phyloP scores from a whole-genome alignment of 805 yeast genomes.

The Ogataea paradorogensis region DNA sequence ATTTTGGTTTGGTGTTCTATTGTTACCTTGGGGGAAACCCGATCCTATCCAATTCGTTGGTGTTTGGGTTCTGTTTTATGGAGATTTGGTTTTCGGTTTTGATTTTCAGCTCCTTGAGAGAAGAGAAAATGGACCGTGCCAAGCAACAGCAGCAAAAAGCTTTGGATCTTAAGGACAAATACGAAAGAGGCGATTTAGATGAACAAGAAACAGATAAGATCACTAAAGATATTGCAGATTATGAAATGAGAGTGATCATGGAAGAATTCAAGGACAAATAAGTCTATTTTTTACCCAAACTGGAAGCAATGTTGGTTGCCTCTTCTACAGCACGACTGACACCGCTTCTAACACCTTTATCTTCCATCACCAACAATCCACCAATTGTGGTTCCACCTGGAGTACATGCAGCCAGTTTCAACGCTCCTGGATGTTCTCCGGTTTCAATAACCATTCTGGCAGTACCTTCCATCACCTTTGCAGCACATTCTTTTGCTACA shows the following conservation, averaged over 20 bases:
- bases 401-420: slow-evolving; percentile 87
- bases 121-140: slow-evolving; percentile 53
- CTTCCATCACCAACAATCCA: slow-evolving; percentile 90
- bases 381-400: slow-evolving; percentile 99
- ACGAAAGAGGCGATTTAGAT: slow-evolving; percentile 28
- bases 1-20: slow-evolving; percentile 48
- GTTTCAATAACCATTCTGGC: slow-evolving; percentile 83
- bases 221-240: slow-evolving; percentile 25
- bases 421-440: slow-evolving; percentile 82
- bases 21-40: slow-evolving; percentile 46
- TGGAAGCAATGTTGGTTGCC: slow-evolving; percentile 77
- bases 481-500: slow-evolving; percentile 80
- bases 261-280: slow-evolving; percentile 25
- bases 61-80: slow-evolving; percentile 55
- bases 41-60: slow-evolving; percentile 56
- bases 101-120: slow-evolving; percentile 58
- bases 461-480: slow-evolving; percentile 92
- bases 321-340: slow-evolving; percentile 87
- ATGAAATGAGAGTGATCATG: slow-evolving; percentile 33
- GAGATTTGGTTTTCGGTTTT: slow-evolving; percentile 72
- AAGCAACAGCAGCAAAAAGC: slow-evolving; percentile 17
- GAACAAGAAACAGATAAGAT: slow-evolving; percentile 21
- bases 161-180: slow-evolving; percentile 23
- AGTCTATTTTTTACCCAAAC: slow-evolving; percentile 48
- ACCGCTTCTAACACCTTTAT: slow-evolving; percentile 81